A percentile compares a stretch with the other conserved stretches of the same genome.
Conservation (phyloP, 2,329 filamentous ascomycete species). For the Arthrobotrys conoides region DNA sequence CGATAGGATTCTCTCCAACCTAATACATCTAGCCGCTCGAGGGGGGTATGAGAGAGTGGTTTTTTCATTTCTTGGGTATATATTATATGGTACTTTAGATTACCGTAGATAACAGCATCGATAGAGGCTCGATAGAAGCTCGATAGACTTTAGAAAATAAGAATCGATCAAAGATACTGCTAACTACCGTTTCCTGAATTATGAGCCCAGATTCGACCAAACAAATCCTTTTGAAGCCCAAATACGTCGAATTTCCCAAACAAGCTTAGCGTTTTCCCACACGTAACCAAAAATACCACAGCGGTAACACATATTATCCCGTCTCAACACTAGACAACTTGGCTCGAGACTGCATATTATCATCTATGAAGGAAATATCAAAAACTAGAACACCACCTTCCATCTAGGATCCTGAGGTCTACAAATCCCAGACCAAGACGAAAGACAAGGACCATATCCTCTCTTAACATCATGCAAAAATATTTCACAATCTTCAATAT, state of each 20-base stretch:
- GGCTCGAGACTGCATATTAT: no score
- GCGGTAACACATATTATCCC: no score
- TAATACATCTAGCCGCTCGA: constrained; percentile 14
- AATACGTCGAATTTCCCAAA: neutral
- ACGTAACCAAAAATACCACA: neutral
- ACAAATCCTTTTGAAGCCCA: no score
- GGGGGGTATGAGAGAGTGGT: neutral
- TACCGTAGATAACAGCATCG: no score
- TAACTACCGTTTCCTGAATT: no score
- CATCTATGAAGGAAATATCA: no score
- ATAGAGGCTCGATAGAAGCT: no score
- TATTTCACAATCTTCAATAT: neutral
- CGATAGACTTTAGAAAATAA: no score
- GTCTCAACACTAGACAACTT: no score
- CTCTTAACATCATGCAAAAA: neutral
- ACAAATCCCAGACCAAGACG: neutral
- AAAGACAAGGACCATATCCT: neutral
- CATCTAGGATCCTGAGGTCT: neutral
- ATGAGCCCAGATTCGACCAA: no score
- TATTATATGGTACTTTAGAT: neutral
- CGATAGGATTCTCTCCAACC: neutral
- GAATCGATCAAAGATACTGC: no score
- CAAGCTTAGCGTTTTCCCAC: neutral
- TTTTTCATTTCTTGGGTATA: neutral
- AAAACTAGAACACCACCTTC: neutral